A percentile compares a stretch with the other conserved stretches of the same genome.
phyloP scores from a whole-genome alignment of 2,329 filamentous ascomycete species.

The Sporothrix luriei region DNA sequence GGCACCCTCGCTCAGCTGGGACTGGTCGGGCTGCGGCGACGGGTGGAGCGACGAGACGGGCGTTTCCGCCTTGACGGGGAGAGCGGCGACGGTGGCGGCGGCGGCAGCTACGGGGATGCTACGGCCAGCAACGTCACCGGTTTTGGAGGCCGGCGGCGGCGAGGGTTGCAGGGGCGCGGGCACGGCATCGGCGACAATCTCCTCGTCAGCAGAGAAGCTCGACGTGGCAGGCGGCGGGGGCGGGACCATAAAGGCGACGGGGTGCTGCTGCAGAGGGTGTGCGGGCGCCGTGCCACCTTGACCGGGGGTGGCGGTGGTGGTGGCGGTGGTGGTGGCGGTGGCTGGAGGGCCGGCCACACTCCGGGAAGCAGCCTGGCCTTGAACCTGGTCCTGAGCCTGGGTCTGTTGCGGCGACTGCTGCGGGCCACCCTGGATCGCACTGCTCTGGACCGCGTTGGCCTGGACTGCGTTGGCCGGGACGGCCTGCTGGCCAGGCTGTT shows the following conservation, averaged over 20 bases:
- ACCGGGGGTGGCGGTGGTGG: background rate
- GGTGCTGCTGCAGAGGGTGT: slow-evolving; percentile 33
- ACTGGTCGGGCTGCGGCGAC: slow-evolving; percentile 26
- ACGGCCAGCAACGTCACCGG: too few relatives aligned
- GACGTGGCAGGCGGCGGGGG: slow-evolving; percentile 15
- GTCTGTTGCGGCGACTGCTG: background rate
- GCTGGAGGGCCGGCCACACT: background rate
- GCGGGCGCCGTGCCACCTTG: background rate
- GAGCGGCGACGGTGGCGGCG: background rate
- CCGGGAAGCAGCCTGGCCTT: background rate
- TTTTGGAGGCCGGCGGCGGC: background rate
- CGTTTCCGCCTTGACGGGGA: slow-evolving; percentile 4
- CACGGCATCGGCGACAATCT: background rate
- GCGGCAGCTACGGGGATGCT: background rate
- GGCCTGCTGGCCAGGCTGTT: background rate
- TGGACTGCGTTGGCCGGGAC: background rate
- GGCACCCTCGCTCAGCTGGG: slow-evolving; percentile 19
- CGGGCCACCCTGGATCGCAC: background rate
- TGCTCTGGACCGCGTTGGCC: background rate
- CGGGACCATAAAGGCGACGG: slow-evolving; percentile 16
- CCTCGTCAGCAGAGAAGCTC: background rate
- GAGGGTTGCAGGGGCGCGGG: background rate
- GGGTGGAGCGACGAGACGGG: slow-evolving; percentile 31
- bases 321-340: background rate
- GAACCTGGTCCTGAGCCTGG: background rate